Evolutionary conservation across 176 grass and related monocot genomes (phyloP).

Genomic region (Lolium rigidum): DNA sequence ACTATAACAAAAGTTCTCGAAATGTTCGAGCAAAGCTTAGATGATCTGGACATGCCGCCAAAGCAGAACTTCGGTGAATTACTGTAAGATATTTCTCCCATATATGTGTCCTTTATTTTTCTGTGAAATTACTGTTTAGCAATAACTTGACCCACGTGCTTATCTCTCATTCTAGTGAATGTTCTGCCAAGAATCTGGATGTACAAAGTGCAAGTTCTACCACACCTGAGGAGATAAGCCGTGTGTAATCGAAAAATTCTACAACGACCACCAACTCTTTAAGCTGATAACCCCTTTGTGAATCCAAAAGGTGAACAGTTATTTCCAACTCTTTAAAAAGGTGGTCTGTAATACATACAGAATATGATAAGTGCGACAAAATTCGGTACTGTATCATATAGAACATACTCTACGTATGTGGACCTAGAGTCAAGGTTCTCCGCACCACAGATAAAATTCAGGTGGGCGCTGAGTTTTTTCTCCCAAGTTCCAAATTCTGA

Average conservation of each 20-base stretch:
- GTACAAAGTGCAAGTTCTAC: background rate
- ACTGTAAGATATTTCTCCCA: background rate
- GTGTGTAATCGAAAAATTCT: background rate
- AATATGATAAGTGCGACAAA: background rate
- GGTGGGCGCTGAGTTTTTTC: background rate
- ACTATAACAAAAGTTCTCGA: background rate
- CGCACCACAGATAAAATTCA: background rate
- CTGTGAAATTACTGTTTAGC: background rate
- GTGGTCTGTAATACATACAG: background rate
- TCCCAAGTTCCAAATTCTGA: background rate
- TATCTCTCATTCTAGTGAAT: background rate
- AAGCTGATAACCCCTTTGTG: background rate
- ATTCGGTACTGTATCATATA: background rate
- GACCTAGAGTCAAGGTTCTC: too few species aligned
- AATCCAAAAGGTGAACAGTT: background rate
- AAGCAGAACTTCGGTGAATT: background rate
- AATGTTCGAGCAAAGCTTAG: background rate
- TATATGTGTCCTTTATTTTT: background rate
- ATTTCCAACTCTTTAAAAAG: background rate
- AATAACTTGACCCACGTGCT: background rate
- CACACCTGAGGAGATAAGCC: background rate
- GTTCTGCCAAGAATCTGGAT: constrained; percentile 6
- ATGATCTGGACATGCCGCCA: background rate
- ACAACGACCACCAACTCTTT: background rate
- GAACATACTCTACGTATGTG: background rate